A percentile compares a stretch with the other conserved stretches of the same genome.
Conservation (phyloP, 2,329 filamentous ascomycete species). For the Kalmusia sp. region DNA sequence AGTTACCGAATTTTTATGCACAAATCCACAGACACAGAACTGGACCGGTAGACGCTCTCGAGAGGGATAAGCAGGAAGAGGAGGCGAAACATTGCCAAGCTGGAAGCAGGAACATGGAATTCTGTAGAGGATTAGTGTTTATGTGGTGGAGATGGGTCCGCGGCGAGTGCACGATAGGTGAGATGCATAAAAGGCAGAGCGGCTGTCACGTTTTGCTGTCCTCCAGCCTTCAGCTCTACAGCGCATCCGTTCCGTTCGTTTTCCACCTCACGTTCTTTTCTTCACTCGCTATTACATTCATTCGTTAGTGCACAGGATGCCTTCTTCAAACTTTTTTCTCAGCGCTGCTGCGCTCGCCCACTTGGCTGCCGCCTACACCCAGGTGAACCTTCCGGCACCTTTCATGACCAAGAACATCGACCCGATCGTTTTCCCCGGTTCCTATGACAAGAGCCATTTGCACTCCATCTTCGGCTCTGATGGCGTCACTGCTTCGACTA, state of each 20-base stretch:
- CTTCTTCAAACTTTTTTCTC: slow-evolving; percentile 32
- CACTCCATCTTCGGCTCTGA: slow-evolving; percentile 57
- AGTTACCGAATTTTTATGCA: neutral
- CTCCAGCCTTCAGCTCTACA: neutral
- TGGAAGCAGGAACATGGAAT: neutral
- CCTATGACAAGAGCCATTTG: slow-evolving; percentile 50
- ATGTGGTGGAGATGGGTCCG: neutral
- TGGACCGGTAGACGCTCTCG: neutral
- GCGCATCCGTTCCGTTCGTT: slow-evolving; percentile 2
- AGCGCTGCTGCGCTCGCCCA: slow-evolving; percentile 33
- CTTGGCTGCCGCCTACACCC: slow-evolving; percentile 41
- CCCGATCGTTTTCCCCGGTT: slow-evolving; percentile 51
- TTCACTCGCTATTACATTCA: slow-evolving; percentile 8
- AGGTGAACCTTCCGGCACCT: slow-evolving; percentile 37
- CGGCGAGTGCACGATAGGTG: neutral
- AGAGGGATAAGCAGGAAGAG: neutral
- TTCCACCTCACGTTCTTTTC: slow-evolving; percentile 9
- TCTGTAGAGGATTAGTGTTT: neutral
- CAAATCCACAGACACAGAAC: no score
- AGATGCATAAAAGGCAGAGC: no score
- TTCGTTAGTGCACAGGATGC: slow-evolving; percentile 37
- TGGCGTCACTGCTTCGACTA: slow-evolving; percentile 48
- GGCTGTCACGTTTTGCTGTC: neutral
- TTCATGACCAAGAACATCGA: slow-evolving; percentile 58
- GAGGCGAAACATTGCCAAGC: neutral